These are phyloP conservation scores for Claviceps quebecensis DNA, from an alignment of 2,329 filamentous ascomycete species.

Conservation along the genomic window DNA sequence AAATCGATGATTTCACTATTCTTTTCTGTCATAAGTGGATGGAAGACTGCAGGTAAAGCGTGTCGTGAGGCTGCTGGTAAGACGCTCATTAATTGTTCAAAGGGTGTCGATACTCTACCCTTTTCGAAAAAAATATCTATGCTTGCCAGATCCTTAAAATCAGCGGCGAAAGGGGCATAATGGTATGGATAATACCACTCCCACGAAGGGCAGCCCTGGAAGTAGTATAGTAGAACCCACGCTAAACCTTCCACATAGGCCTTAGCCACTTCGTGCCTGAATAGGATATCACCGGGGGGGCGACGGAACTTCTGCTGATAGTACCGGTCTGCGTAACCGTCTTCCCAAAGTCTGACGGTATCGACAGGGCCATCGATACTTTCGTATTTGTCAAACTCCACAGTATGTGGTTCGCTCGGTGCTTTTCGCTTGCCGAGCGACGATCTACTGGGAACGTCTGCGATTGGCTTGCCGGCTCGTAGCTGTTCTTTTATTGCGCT, in stretches of 20 bases:
- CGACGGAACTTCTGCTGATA: slow-evolving; percentile 94
- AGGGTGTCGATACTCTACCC: slow-evolving; percentile 75
- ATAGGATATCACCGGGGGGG: slow-evolving; percentile 65
- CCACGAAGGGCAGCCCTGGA: slow-evolving; percentile 96
- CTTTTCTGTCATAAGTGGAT: slow-evolving; percentile 74
- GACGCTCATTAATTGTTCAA: slow-evolving; percentile 97
- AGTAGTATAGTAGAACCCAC: slow-evolving; percentile 95
- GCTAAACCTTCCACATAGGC: slow-evolving; percentile 90
- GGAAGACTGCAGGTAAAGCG: slow-evolving; percentile 77
- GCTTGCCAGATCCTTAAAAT: slow-evolving; percentile 73
- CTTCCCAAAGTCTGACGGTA: slow-evolving; percentile 83
- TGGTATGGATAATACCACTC: slow-evolving; percentile 99
- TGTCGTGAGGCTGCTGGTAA: slow-evolving; percentile 87
- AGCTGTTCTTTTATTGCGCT: slow-evolving; percentile 74
- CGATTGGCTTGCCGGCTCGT: slow-evolving; percentile 26
- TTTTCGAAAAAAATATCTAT: slow-evolving; percentile 73
- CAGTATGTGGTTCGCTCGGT: slow-evolving; percentile 23
- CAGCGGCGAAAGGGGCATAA: slow-evolving; percentile 92
- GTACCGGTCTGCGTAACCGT: slow-evolving; percentile 88
- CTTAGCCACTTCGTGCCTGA: slow-evolving; percentile 75
- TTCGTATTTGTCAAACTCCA: neutral
- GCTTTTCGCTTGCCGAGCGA: slow-evolving; percentile 60
- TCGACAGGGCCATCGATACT: slow-evolving; percentile 51
- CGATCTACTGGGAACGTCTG: slow-evolving; percentile 17
- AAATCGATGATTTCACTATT: slow-evolving; percentile 94